phyloP scores from a whole-genome alignment of 768 basidiomycete species.

The Daedaleopsis sinensis region DNA sequence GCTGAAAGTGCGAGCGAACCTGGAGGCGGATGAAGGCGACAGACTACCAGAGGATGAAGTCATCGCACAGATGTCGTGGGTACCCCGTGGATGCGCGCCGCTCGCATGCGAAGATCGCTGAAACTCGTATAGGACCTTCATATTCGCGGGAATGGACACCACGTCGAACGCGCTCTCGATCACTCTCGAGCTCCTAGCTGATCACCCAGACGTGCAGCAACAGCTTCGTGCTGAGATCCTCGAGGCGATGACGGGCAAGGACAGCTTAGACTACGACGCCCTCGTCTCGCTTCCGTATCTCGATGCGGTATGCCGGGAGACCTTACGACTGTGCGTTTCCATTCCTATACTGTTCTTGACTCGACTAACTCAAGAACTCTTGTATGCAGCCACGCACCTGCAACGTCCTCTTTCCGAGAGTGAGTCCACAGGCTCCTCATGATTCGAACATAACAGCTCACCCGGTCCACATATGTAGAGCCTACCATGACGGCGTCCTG shows the following conservation, averaged over 20 bases:
- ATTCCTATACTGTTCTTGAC: not conserved
- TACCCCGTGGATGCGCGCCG: not conserved
- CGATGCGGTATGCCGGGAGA: constrained; percentile 21
- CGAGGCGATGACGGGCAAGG: constrained; percentile 16
- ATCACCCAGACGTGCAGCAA: constrained; percentile 37
- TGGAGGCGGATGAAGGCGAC: constrained; percentile 23
- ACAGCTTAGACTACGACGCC: constrained; percentile 11
- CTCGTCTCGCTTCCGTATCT: constrained; percentile 15
- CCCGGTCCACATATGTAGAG: not conserved
- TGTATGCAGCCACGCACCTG: constrained; percentile 9
- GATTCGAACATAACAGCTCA: constrained; percentile 2
- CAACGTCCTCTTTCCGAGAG: constrained; percentile 17
- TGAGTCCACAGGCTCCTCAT: constrained; percentile 1
- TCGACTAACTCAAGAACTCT: not conserved
- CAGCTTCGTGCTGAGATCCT: constrained; percentile 30
- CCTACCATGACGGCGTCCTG: constrained; percentile 14
- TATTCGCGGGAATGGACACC: constrained; percentile 30
- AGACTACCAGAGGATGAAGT: constrained; percentile 33
- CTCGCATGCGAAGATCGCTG: not conserved
- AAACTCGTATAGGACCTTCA: constrained; percentile 8
- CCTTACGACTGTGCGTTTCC: constrained; percentile 12
- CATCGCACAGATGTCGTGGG: constrained; percentile 34
- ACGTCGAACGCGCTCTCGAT: constrained; percentile 26
- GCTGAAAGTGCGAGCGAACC: constrained; percentile 17
- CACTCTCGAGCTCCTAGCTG: constrained; percentile 24